Conservation (phyloP, 208 protist genomes). For the Acanthamoeba royreba region DNA sequence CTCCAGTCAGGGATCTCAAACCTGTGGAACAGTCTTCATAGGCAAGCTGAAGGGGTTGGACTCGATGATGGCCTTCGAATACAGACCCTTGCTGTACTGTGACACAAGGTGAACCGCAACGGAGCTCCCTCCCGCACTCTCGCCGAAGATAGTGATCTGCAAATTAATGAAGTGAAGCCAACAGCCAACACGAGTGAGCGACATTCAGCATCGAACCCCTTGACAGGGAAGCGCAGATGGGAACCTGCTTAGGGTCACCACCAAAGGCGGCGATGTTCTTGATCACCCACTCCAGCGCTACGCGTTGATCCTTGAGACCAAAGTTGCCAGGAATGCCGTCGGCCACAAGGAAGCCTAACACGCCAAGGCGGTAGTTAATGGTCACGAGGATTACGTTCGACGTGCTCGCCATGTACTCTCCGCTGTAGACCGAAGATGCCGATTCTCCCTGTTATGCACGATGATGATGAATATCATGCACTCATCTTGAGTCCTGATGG, state of each 20-base stretch:
- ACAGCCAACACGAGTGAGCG: neutral
- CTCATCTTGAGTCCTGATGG: too few species aligned
- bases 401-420: neutral
- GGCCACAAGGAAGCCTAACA: slow-evolving; percentile 47
- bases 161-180: neutral
- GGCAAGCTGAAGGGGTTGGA: slow-evolving; percentile 55
- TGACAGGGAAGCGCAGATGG: neutral
- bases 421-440: neutral
- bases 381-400: neutral
- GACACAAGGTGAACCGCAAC: slow-evolving; percentile 65
- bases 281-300: slow-evolving; percentile 39
- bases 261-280: slow-evolving; percentile 52
- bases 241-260: neutral
- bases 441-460: neutral
- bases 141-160: slow-evolving; percentile 73
- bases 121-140: slow-evolving; percentile 72
- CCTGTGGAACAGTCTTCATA: slow-evolving; percentile 27
- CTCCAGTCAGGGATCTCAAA: neutral
- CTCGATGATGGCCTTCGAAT: slow-evolving; percentile 65
- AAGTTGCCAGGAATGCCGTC: neutral
- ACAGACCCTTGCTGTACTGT: slow-evolving; percentile 59
- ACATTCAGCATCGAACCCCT: neutral
- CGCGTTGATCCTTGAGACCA: slow-evolving; percentile 41
- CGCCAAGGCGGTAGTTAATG: slow-evolving; percentile 52
- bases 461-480: too few species aligned